Conservation (phyloP, 345 rosid species). For the Erucastrum elatum region DNA sequence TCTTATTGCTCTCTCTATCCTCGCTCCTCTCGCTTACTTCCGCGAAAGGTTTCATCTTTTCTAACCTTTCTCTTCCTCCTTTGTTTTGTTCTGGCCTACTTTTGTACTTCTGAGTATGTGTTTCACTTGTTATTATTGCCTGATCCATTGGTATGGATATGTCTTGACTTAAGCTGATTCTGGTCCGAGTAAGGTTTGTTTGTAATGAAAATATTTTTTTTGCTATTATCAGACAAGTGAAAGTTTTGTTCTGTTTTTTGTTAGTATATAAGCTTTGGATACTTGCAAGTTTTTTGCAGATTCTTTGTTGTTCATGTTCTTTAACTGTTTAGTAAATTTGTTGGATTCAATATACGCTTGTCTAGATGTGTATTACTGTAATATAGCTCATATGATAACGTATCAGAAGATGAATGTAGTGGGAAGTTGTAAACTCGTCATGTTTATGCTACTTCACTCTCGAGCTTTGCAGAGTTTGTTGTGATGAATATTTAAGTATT, state of each 20-base stretch:
- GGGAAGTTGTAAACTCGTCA: neutral
- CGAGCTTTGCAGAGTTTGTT: neutral
- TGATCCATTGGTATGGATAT: neutral
- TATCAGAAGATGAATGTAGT: neutral
- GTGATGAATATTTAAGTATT: constrained; percentile 1
- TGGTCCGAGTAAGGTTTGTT: too few relatives aligned
- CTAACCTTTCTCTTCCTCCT: too few relatives aligned
- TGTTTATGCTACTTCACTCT: neutral
- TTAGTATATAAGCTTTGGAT: neutral
- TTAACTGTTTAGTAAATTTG: neutral
- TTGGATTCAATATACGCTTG: neutral
- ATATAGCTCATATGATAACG: too few relatives aligned
- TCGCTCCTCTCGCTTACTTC: constrained; percentile 80
- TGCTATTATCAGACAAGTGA: neutral
- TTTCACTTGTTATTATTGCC: neutral
- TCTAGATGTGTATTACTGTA: neutral
- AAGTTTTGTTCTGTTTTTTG: constrained; percentile 3
- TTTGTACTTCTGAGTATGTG: neutral
- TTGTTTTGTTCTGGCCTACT: neutral
- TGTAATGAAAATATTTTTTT: neutral
- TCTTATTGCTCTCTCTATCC: constrained; percentile 84
- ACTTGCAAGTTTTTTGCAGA: neutral
- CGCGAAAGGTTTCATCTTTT: constrained; percentile 68
- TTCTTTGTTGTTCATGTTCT: neutral
- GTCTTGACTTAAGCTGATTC: too few relatives aligned